Evolutionary conservation across 345 rosid species (phyloP).

Genomic region (Cardamine occulta): DNA sequence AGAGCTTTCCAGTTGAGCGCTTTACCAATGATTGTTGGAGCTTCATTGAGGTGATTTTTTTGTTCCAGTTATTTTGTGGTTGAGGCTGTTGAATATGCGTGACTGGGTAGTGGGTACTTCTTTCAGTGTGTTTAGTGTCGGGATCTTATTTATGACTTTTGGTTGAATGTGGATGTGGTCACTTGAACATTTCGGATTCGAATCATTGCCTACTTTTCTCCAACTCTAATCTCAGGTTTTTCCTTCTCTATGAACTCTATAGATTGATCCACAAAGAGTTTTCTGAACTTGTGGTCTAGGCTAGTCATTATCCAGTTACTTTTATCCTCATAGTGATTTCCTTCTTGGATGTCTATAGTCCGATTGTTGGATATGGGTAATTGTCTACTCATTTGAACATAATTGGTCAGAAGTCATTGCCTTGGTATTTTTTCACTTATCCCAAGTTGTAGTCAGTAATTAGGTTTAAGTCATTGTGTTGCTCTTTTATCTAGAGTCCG

Average conservation of each 20-base stretch:
- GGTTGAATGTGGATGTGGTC: constrained; percentile 11
- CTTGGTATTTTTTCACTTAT: constrained; percentile 3
- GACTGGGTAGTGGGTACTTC: constrained; percentile 15
- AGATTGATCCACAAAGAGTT: background rate
- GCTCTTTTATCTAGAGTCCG: background rate
- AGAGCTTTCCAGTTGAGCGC: constrained; percentile 91
- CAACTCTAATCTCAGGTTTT: background rate
- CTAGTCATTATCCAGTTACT: constrained; percentile 17
- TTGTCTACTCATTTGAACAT: constrained; percentile 9
- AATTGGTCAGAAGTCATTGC: constrained; percentile 17
- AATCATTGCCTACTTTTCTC: constrained; percentile 5
- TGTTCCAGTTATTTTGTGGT: constrained; percentile 4
- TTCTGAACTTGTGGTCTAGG: constrained; percentile 5
- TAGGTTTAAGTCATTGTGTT: constrained; percentile 6
- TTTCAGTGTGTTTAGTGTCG: background rate
- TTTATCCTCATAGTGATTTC: background rate
- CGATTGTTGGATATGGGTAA: background rate
- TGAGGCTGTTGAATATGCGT: constrained; percentile 13
- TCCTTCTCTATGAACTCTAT: background rate
- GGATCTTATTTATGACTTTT: background rate
- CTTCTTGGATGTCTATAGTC: background rate
- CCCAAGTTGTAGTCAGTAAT: constrained; percentile 13
- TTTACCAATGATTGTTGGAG: constrained; percentile 85
- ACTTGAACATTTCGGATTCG: constrained; percentile 8
- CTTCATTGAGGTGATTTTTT: constrained; percentile 70